phyloP scores from a whole-genome alignment of 2,329 filamentous ascomycete genomes.

The Sclerotinia borealis region DNA sequence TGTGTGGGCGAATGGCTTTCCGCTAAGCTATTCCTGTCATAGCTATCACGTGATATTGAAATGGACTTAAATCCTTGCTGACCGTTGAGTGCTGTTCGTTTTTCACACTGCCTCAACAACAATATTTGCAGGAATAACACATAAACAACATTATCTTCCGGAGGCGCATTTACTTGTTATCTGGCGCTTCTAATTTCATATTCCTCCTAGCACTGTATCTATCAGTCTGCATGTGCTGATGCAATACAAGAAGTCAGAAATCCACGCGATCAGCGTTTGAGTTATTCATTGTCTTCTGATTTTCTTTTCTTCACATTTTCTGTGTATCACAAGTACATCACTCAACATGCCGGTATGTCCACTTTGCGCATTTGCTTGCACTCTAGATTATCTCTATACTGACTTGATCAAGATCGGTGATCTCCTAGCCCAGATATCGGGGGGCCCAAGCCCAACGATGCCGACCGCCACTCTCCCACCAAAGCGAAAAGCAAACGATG shows the following conservation, averaged over 20 bases:
- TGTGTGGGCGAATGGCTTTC: background rate
- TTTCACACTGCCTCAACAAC: constrained; percentile 4
- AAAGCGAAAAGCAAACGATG: constrained; percentile 55
- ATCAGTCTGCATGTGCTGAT: constrained; percentile 16
- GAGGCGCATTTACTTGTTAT: background rate
- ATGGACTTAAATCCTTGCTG: constrained; percentile 2
- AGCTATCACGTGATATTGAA: background rate
- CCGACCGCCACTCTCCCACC: constrained; percentile 30
- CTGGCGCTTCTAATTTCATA: background rate
- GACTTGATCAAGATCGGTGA: constrained; percentile 44
- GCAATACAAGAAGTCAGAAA: constrained; percentile 10
- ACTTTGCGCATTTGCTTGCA: background rate
- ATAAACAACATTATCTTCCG: background rate
- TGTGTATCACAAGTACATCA: constrained; percentile 8
- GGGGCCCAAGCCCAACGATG: constrained; percentile 38
- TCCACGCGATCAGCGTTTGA: constrained; percentile 22
- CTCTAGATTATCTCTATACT: constrained; percentile 16
- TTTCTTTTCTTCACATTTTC: background rate
- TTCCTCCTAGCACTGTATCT: background rate
- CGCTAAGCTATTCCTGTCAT: background rate
- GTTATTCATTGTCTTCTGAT: constrained; percentile 6
- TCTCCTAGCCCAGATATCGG: constrained; percentile 56
- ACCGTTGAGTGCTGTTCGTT: background rate
- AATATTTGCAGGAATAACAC: constrained; percentile 6
- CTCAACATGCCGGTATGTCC: constrained; percentile 27